Base-by-base conservation (phyloP, 2,329 filamentous ascomycete species). In the Colletotrichum liriopes region DNA sequence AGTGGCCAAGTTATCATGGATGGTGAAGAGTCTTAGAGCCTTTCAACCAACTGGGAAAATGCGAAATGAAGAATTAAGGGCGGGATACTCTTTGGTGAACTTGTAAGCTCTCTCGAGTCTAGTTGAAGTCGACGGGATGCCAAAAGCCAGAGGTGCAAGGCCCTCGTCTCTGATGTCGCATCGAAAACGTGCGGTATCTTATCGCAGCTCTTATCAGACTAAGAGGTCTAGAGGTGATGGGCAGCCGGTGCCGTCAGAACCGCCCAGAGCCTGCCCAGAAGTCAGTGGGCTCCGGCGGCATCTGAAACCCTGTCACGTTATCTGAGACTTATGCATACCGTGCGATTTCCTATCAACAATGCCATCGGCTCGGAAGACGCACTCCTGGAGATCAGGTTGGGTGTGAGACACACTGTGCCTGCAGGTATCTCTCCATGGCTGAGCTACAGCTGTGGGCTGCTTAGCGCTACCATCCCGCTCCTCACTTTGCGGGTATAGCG, bases 121-220 rank as follows among this genome's bases (percentile, higher is more conserved):
- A 1, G 6, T 49, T 12, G 7, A 3, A 35, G 20, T 18, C 29
- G 43, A 23, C 26, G 11, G 2, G 58, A 59, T 63, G 69, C 45
- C n/a, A 47, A 68, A 72, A 72, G 51, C 35, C 65, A 54, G 65
- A 72, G 69, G 69, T 72, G 65, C 65, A 54, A 68, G 58, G 58
- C 45, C 51, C 55, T 43, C 52, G 51, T 29, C 32, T n/a, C 43
- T 43, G 45, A 41, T 41, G 20, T 59, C 14, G 39, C 3, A 23
- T 3, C 23, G 29, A 20, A 18, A 60, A 43, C 56, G 39, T 41
- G 39, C 39, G 16, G 16, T 26, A 51, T 41, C 45, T 63, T 63
- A 63, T 63, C 60, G 29, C n/a, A 67, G 64, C 64, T 71, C 65
- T 67, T 67, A 62, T 62, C 67, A 41, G 51, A 37, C 52, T 14